Evolutionary conservation across 805 yeast species (phyloP), one percentile per base, ranked within the genome.

Genomic region (Ogataea glucozyma): DNA sequence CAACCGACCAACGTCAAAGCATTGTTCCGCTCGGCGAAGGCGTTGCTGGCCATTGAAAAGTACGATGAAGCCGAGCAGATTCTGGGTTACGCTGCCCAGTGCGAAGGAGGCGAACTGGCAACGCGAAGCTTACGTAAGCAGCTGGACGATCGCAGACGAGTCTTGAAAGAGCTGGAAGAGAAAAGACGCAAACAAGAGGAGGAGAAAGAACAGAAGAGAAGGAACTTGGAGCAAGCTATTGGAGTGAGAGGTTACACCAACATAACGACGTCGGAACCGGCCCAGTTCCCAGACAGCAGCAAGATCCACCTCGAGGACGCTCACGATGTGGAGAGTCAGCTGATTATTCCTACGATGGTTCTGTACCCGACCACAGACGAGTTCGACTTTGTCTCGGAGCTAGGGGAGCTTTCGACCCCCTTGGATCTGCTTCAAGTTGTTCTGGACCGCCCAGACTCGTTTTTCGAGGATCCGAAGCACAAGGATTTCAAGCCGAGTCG

Each of bases 291-390:
- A 12, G 77, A 72, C 50, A 61, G 76, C 38, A 72, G 82, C 0
- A 70, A 71, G 38, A 56, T 83, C 8, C 71, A 71, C 46, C 66
- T 87, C 30, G 91, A 85, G 60, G 81, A 84, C 49, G 71, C 76
- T 12, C 56, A 69, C 31, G 93, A 87, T 65, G 73, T 71, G 49
- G 88, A 85, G 53, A 82, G 96, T 0, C 90, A 86, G 56, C 66
- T 91, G 35, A 73, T 85, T n/a, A 74, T 88, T 52, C 96, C 97
- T 0, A 85, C 90, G 0, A 71, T 84, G 69, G 69, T 88, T 3
- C 63, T 90, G 44, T 91, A 88, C 54, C 97, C 98, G 17, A 76
- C 89, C 2, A 79, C 78, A 4, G 84, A 85, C 61, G 93, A 88
- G 60, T 86, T 88, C 53, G 97, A 91, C 62, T 82, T 83, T 53